Evolutionary conservation across 768 basidiomycete species (phyloP).

Genomic region (Mycena crocata): DNA sequence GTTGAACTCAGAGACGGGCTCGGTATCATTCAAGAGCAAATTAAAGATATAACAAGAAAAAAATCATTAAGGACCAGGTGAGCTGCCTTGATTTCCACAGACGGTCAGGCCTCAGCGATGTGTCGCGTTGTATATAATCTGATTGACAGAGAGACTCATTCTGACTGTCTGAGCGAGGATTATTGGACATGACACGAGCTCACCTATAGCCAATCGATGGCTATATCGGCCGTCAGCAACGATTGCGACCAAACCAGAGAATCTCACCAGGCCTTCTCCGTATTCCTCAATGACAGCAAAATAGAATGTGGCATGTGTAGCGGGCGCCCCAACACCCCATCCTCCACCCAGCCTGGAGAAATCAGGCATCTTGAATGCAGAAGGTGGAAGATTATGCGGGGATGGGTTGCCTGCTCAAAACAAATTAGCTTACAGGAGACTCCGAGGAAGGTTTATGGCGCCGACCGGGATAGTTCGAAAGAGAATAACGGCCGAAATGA

Average conservation of each 20-base stretch:
- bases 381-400: conserved; percentile 46
- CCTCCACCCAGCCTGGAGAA: conserved; percentile 46
- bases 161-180: conserved; percentile 19
- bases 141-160: conserved; percentile 23
- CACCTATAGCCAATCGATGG: neutral
- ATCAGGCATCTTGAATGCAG: conserved; percentile 50
- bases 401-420: conserved; percentile 43
- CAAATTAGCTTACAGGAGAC: neutral
- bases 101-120: too few species aligned
- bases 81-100: too few species aligned
- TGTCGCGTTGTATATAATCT: conserved; percentile 25
- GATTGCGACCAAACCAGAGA: neutral
- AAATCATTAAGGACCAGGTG: too few species aligned
- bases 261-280: conserved; percentile 37
- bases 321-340: conserved; percentile 42
- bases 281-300: conserved; percentile 52
- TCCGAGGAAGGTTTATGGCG: neutral
- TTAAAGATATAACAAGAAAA: too few species aligned
- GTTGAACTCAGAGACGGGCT: too few species aligned
- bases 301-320: conserved; percentile 41
- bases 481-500: conserved; percentile 50
- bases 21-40: too few species aligned
- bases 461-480: conserved; percentile 50
- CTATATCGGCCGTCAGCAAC: neutral
- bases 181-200: neutral